phyloP scores from a whole-genome alignment of 306 rosid species.

The Arachis stenosperma region DNA sequence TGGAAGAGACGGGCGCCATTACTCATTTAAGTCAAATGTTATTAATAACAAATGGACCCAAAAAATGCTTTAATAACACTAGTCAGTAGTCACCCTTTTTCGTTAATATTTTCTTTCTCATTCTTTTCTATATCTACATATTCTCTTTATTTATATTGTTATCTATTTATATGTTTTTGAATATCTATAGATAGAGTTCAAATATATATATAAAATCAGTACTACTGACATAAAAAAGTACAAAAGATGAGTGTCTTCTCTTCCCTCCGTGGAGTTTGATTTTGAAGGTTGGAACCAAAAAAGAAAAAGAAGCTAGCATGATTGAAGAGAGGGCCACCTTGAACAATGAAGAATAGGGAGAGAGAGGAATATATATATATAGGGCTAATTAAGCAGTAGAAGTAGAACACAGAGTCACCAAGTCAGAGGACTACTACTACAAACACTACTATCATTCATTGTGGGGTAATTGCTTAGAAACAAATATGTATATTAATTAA shows the following conservation, averaged over 20 bases:
- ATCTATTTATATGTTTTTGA: not conserved
- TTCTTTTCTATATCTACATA: too few species aligned
- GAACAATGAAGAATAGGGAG: not conserved
- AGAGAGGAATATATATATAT: not conserved
- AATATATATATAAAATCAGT: too few species aligned
- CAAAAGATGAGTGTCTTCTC: conserved; percentile 9
- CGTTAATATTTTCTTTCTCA: too few species aligned
- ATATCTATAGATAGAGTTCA: too few species aligned
- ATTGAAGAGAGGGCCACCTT: conserved; percentile 8
- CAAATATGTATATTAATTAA: too few species aligned
- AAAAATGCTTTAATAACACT: not conserved
- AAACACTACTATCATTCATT: conserved; percentile 1
- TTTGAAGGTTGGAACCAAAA: not conserved
- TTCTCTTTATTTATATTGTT: not conserved
- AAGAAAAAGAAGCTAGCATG: conserved; percentile 13
- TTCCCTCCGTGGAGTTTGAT: conserved; percentile 16
- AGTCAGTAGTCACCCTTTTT: not conserved
- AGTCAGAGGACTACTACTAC: not conserved
- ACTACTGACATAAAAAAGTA: conserved; percentile 31
- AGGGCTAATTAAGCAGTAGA: too few species aligned
- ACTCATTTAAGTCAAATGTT: conserved; percentile 8
- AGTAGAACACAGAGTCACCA: conserved; percentile 4
- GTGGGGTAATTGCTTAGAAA: too few species aligned
- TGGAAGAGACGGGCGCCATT: not conserved
- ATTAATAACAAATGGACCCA: conserved; percentile 36